Evolutionary conservation across 192 early-diverging fungal species (phyloP), one percentile per base, ranked within the genome.

Genomic region (Physocladia obscura): DNA sequence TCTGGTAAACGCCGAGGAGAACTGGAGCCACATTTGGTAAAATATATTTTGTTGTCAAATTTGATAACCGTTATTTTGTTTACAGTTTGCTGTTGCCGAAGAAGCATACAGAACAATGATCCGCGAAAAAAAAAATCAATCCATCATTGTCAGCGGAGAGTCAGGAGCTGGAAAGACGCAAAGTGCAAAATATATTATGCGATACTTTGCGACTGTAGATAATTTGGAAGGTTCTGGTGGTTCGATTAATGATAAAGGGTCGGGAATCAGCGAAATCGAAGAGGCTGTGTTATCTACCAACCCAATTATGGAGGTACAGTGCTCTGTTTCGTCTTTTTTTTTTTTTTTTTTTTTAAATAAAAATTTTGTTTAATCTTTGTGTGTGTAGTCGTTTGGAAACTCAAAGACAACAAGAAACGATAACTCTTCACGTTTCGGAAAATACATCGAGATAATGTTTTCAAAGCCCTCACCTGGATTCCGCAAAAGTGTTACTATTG

Each of bases 331-430:
- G 1, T 62, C 4, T 82, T 77, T 49, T 0, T 51, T 26, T 26
- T 13, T 31, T 17, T 74, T 1, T 76, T 0, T 30, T 21, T 51
- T 24, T 35, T 11, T 24, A 68, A 24, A 61, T 70, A 29, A n/a
- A 67, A 36, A 2, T 52, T 19, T 24, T 54, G 19, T 75, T 2
- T 73, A 0, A n/a, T 21, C 29, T 52, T 19, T 3, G 8, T 37
- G 30, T 62, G 21, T 34, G 27, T 57, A 87, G 82, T 77, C 97
- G 35, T 99, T 99, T 76, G 97, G 97, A 72, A 99, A 99, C 79
- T 95, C 97, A 27, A 99, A 99, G 78, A 99, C 97, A 6, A 98
- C 97, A 4, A 80, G 97, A 73, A 99, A 99, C 84, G 97, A 99
- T 81, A 99, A 99, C 84, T 89, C 85, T 63, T 98, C 95, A 49